Base-by-base conservation (phyloP, 176 grass and related monocot genomes). In the Carex kokanica region DNA sequence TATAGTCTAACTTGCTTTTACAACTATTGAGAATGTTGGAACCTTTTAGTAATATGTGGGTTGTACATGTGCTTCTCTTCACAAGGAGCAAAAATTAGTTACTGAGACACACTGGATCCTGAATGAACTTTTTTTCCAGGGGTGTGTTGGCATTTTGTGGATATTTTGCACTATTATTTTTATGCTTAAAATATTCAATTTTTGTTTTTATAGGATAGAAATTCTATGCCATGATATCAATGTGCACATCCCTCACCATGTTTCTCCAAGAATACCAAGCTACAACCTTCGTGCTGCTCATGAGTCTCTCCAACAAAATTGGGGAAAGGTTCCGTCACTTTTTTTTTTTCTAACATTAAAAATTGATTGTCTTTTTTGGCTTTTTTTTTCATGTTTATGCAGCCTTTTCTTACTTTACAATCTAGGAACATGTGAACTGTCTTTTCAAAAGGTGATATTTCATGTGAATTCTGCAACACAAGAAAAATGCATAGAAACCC, bases 181-280 rank as follows among this genome's bases (percentile, higher is more conserved):
- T 32, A 55, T 8, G 15, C 73, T 56, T 56, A 17, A 29, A 55
- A 78, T 78, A 56, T 78, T 78, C 51, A 78, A 65, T 7, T 84
- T 74, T 64, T 72, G 4, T 78, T 91, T 43, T 84, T 75, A 60
- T 89, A 99, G 93, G 96, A 93, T 99, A 86, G 96, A 99, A 84
- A 88, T 95, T 62, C 84, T 99, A 88, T 99, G 96, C 78, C 96
- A 99, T 88, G 89, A 99, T 80, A 99, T 99, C 82, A 99, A 95
- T 83, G 91, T 99, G 27, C 96, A 99, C 80, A 94, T 99, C 4
- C 96, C 96, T 31, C 96, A 99, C 70, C 96, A 99, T 84, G 85
- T 99, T 90, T 95, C 96, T 88, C 89, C 93, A 70, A 93, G 89
- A 86, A 99, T 99, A 78, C 96, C 93, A 81, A 95, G 96, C 73